phyloP scores from a whole-genome alignment of 768 basidiomycete species.

The Suillus brevipes region DNA sequence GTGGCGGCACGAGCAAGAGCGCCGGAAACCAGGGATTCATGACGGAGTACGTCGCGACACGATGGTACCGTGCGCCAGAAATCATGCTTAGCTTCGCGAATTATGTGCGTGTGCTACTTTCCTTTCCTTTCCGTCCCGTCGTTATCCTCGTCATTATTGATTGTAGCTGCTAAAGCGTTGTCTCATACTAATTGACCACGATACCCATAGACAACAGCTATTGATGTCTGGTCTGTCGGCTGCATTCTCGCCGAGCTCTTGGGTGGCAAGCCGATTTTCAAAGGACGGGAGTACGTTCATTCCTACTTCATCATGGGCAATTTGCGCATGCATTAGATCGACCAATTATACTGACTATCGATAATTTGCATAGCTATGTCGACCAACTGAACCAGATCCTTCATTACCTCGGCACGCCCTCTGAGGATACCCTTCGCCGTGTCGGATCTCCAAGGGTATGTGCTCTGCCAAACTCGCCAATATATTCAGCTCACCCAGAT shows the following conservation, averaged over 20 bases:
- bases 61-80: conserved; percentile 98
- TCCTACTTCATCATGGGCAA: background rate
- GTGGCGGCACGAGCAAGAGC: conserved; percentile 68
- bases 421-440: conserved; percentile 92
- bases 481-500: no score
- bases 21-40: conserved; percentile 92
- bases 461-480: conserved; percentile 9
- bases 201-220: conserved; percentile 69
- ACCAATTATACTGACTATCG: conserved; percentile 11
- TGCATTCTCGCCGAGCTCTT: conserved; percentile 93
- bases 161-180: background rate
- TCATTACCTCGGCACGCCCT: conserved; percentile 97
- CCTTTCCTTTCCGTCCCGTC: background rate
- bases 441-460: conserved; percentile 92
- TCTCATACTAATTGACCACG: conserved; percentile 15
- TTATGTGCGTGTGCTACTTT: conserved; percentile 57
- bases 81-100: conserved; percentile 98
- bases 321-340: background rate
- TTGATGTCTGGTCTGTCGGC: conserved; percentile 96
- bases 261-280: conserved; percentile 94
- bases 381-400: conserved; percentile 98
- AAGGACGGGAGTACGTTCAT: conserved; percentile 85
- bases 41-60: conserved; percentile 99
- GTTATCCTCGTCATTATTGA: background rate
- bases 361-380: conserved; percentile 67